A percentile compares a stretch with the other conserved stretches of the same genome.
These are phyloP conservation scores for Isoetes engelmannii DNA, from an alignment of 83 land plant species.

Conservation along the genomic window DNA sequence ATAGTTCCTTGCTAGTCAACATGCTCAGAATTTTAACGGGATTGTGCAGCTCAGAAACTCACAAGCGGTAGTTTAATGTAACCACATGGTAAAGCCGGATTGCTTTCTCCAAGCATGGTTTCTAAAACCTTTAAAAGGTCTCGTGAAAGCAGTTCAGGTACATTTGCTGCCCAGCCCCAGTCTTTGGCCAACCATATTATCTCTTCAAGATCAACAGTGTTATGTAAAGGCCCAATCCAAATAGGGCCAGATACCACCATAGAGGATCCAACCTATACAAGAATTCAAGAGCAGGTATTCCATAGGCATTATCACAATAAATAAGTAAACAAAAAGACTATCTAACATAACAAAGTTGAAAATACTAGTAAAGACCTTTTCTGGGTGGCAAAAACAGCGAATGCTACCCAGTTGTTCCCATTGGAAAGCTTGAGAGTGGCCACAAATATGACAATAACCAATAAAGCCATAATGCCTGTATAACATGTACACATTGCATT, in stretches of 20 bases:
- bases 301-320: not conserved
- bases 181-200: constrained; percentile 61
- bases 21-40: no score
- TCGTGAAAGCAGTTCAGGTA: no score
- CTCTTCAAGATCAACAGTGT: constrained; percentile 33
- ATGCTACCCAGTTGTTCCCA: constrained; percentile 66
- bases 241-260: constrained; percentile 77
- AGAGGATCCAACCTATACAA: constrained; percentile 38
- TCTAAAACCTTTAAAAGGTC: constrained; percentile 49
- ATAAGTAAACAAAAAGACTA: not conserved
- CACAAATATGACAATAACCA: constrained; percentile 64
- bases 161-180: constrained; percentile 57
- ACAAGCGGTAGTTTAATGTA: constrained; percentile 69
- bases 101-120: constrained; percentile 80
- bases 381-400: constrained; percentile 45
- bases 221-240: constrained; percentile 94
- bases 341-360: not conserved
- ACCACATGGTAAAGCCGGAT: constrained; percentile 64
- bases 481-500: not conserved
- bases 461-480: constrained; percentile 82
- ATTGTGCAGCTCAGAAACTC: no score
- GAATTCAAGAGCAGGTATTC: not conserved
- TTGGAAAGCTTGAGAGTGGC: constrained; percentile 53
- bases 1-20: no score
- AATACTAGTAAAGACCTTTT: constrained; percentile 27